A percentile compares a stretch with the other conserved stretches of the same genome.
These are phyloP conservation scores for Paecilomyces formosus DNA, from an alignment of 2,329 filamentous ascomycete species.

Conservation along the genomic window DNA sequence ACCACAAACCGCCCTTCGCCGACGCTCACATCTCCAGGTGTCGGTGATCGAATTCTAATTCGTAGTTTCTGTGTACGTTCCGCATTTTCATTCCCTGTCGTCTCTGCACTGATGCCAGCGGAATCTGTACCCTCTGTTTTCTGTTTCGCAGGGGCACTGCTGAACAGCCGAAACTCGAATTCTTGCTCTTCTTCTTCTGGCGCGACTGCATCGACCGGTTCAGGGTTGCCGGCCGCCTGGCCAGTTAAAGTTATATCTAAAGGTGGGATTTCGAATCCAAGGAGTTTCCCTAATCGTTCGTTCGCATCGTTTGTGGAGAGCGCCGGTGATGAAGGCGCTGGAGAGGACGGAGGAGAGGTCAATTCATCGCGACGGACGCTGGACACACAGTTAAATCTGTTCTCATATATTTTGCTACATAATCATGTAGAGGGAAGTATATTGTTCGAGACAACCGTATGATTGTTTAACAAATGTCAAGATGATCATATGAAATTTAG, in stretches of 20 bases:
- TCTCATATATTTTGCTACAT: not conserved
- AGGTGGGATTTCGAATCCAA: slow-evolving; percentile 19
- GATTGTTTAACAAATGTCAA: not conserved
- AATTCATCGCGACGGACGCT: slow-evolving; percentile 32
- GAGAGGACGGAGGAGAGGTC: slow-evolving; percentile 20
- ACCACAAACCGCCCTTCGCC: slow-evolving; percentile 31
- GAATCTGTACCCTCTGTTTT: not conserved
- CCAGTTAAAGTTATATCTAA: slow-evolving; percentile 8
- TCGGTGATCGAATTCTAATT: slow-evolving; percentile 32
- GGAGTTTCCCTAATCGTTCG: slow-evolving; percentile 23
- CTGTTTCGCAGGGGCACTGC: slow-evolving; percentile 15
- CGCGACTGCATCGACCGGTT: slow-evolving; percentile 1
- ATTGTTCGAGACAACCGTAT: not conserved
- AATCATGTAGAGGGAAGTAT: not conserved
- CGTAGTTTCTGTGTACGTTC: slow-evolving; percentile 27
- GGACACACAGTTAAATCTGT: not conserved
- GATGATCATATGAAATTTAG: not conserved
- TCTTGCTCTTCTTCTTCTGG: slow-evolving; percentile 25
- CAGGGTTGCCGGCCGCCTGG: not conserved
- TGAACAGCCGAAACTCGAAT: slow-evolving; percentile 38
- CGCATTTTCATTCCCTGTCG: not conserved
- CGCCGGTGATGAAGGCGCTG: slow-evolving; percentile 20
- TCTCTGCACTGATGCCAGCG: not conserved
- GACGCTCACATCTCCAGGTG: slow-evolving; percentile 18
- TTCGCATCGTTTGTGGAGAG: slow-evolving; percentile 19